Conservation (phyloP, 1,284 basidiomycete genomes). For the Bjerkandera adusta region DNA sequence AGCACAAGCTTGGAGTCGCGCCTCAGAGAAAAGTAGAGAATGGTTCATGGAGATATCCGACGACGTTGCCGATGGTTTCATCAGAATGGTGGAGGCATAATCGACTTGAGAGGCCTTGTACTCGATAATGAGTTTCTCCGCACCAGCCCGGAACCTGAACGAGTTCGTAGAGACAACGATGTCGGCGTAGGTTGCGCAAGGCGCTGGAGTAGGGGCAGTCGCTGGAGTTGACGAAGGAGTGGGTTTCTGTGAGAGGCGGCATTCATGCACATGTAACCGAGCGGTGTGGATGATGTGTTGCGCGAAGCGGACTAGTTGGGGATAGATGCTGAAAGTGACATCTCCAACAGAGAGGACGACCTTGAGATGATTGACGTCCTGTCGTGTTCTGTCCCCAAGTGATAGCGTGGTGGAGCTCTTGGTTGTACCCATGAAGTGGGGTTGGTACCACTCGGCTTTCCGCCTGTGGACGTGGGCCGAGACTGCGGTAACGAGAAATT, state of each 20-base stretch:
- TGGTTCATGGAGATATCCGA: conserved; percentile 44
- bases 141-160: conserved; percentile 52
- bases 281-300: conserved; percentile 56
- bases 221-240: not conserved
- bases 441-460: conserved; percentile 20
- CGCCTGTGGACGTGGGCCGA: conserved; percentile 16
- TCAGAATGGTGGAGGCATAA: conserved; percentile 37
- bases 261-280: too few species aligned
- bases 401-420: conserved; percentile 20
- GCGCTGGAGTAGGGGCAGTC: not conserved
- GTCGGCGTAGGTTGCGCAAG: conserved; percentile 18
- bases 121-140: conserved; percentile 46
- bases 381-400: conserved; percentile 22
- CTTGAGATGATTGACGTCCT: conserved; percentile 35
- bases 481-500: conserved; percentile 20
- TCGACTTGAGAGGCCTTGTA: conserved; percentile 42
- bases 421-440: conserved; percentile 14
- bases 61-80: conserved; percentile 29
- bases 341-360: conserved; percentile 41
- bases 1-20: conserved; percentile 59
- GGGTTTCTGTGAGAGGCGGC: too few species aligned
- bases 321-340: conserved; percentile 49
- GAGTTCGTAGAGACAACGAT: conserved; percentile 23
- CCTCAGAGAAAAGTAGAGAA: conserved; percentile 44
- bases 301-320: conserved; percentile 61